Evolutionary conservation across 441 rosid genomes (phyloP), one percentile per base, ranked within the genome.

Genomic region (Pelargonium myrrhifolium): DNA sequence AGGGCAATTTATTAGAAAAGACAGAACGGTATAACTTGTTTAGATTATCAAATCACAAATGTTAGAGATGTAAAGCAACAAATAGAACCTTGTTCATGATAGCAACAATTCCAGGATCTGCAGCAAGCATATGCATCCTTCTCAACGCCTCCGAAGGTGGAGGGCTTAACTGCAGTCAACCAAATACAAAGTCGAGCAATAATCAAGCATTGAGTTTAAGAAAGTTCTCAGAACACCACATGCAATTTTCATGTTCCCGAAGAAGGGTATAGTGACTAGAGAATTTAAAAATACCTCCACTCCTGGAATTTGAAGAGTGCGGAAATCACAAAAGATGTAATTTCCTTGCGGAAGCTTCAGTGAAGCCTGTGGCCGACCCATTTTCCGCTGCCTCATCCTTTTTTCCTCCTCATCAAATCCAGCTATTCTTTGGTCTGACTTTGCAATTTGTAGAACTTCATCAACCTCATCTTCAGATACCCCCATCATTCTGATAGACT

Each of bases 71-170:
- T 26, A 58, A 64, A 8, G 0, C 7, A 63, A 56, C 31, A 6
- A 47, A 61, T 24, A 26, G 39, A 75, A 94, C 97, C 98, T 88
- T 89, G 81, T 85, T 85, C 99, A 94, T 92, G 74, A 92, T 71
- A 66, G 96, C 94, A 74, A 82, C 78, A 74, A 94, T 87, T 69
- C 98, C 99, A 76, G 97, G 98, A 80, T 92, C 99, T 53, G 92
- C 84, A 73, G 98, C 96, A 77, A 94, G 96, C 93, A 80, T 89
- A 73, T 90, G 97, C 98, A 94, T 92, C 79, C 88, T 85, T 81
- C 81, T 92, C 76, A 94, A 75, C 62, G 98, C 97, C 84, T 84
- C 89, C 62, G 91, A 80, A 77, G 97, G 76, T 6, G 94, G 88
- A 72, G 99, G 99, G 55, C 83, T 83, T 78, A 94, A 76, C 98